Conservation (phyloP, 768 basidiomycete species). For the Podaxis sp. region DNA sequence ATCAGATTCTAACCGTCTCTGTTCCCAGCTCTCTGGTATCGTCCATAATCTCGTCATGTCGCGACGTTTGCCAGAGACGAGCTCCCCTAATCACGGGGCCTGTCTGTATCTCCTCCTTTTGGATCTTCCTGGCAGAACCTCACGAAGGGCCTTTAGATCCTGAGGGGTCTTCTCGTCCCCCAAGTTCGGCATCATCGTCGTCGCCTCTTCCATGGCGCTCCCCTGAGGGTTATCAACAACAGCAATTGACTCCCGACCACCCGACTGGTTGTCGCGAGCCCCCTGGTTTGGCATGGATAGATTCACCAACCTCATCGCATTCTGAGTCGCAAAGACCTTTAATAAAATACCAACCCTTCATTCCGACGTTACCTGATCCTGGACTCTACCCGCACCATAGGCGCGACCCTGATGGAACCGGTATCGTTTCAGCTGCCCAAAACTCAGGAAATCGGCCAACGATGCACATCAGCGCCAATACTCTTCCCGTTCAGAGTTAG, state of each 20-base stretch:
- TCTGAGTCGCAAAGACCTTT: no score
- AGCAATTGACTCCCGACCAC: no score
- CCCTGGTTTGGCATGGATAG: background rate
- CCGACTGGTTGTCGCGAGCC: no score
- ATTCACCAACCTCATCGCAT: background rate
- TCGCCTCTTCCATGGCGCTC: no score
- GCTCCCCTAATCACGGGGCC: background rate
- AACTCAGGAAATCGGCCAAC: background rate
- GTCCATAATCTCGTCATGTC: background rate
- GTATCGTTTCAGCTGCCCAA: background rate
- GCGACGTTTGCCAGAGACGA: background rate
- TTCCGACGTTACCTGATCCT: no score
- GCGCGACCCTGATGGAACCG: background rate
- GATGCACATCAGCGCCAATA: background rate
- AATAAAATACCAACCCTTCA: no score
- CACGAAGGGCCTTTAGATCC: background rate
- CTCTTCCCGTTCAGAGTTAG: background rate
- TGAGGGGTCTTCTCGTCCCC: background rate
- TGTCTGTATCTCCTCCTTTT: background rate
- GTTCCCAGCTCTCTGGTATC: background rate
- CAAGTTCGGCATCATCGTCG: no score
- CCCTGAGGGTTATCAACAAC: no score
- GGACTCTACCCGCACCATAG: background rate
- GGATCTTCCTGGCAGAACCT: background rate
- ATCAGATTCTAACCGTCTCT: background rate